Conservation (phyloP, 2,329 filamentous ascomycete species). For the Clarireedia monteithiana region DNA sequence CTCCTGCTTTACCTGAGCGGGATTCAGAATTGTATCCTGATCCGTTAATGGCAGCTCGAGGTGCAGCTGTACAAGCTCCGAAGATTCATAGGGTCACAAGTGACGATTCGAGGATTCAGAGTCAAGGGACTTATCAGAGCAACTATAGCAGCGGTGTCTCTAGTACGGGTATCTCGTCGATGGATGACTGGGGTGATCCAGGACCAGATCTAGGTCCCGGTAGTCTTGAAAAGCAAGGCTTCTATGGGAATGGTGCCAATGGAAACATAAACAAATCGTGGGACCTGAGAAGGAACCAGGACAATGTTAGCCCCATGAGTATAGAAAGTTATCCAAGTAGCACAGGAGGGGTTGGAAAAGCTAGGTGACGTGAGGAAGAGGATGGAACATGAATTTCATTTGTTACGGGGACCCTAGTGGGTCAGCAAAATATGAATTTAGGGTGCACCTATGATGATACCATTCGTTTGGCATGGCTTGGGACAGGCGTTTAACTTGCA, state of each 20-base stretch:
- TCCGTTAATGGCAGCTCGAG: neutral
- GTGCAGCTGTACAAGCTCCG: neutral
- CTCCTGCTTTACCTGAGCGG: neutral
- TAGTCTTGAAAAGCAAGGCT: neutral
- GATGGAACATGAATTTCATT: slow-evolving; percentile 7
- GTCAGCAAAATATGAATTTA: slow-evolving; percentile 5
- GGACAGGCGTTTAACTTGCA: slow-evolving; percentile 3
- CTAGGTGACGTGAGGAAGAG: slow-evolving; percentile 13
- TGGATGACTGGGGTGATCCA: slow-evolving; percentile 43
- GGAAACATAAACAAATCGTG: slow-evolving; percentile 5
- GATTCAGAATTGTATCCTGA: neutral
- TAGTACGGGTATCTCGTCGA: slow-evolving; percentile 3
- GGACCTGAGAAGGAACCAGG: slow-evolving; percentile 9
- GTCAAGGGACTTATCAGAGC: slow-evolving; percentile 14
- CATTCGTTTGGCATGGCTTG: slow-evolving; percentile 5
- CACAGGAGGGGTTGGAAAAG: slow-evolving; percentile 21
- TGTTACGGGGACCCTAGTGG: neutral
- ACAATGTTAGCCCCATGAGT: slow-evolving; percentile 18
- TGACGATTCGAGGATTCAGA: slow-evolving; percentile 5
- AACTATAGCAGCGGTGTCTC: slow-evolving; percentile 23
- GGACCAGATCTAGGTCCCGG: slow-evolving; percentile 42
- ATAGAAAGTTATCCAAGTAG: slow-evolving; percentile 13
- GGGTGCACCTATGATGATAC: neutral
- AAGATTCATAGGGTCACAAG: neutral
- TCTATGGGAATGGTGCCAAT: slow-evolving; percentile 4